A percentile compares a stretch with the other conserved stretches of the same genome.
These are phyloP conservation scores for Xylariaceae sp. DNA, from an alignment of 2,329 filamentous ascomycete genomes.

Conservation along the genomic window DNA sequence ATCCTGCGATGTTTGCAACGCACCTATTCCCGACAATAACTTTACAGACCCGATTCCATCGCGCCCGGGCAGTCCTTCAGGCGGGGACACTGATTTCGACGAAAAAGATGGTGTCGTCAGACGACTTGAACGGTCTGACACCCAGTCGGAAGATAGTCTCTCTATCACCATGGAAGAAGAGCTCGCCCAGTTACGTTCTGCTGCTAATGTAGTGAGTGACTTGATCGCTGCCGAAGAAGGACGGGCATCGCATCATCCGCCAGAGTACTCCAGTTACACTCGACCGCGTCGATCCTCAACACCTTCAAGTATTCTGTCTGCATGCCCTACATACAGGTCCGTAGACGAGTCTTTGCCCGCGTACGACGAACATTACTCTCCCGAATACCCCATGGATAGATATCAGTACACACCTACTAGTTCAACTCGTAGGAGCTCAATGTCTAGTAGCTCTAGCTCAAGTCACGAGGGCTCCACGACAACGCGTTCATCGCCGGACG, in stretches of 20 bases:
- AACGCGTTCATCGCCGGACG: constrained; percentile 25
- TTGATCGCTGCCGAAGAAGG: constrained; percentile 43
- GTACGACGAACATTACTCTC: constrained; percentile 37
- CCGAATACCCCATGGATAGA: constrained; percentile 39
- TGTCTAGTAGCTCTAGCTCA: constrained; percentile 10
- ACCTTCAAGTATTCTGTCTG: constrained; percentile 29
- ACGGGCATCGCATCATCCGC: constrained; percentile 18
- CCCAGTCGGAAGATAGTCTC: constrained; percentile 29
- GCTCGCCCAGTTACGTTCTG: constrained; percentile 44
- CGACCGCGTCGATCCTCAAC: constrained; percentile 20
- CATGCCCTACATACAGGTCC: constrained; percentile 32
- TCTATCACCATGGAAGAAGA: constrained; percentile 44
- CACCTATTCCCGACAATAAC: constrained; percentile 25
- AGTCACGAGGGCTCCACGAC: constrained; percentile 14
- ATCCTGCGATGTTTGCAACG: constrained; percentile 24
- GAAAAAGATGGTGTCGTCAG: constrained; percentile 37
- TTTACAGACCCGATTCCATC: constrained; percentile 30
- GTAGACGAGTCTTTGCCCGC: constrained; percentile 39
- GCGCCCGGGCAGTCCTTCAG: constrained; percentile 20
- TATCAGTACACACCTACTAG: constrained; percentile 35
- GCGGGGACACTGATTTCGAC: constrained; percentile 27
- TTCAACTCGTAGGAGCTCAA: constrained; percentile 4
- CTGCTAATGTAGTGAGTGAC: constrained; percentile 41
- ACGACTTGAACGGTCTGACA: constrained; percentile 23
- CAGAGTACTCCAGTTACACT: constrained; percentile 15